A percentile compares a stretch with the other conserved stretches of the same genome.
Evolutionary conservation across 495 filamentous ascomycete genomes (phyloP).

Genomic region (Penicillium cinerascens): DNA sequence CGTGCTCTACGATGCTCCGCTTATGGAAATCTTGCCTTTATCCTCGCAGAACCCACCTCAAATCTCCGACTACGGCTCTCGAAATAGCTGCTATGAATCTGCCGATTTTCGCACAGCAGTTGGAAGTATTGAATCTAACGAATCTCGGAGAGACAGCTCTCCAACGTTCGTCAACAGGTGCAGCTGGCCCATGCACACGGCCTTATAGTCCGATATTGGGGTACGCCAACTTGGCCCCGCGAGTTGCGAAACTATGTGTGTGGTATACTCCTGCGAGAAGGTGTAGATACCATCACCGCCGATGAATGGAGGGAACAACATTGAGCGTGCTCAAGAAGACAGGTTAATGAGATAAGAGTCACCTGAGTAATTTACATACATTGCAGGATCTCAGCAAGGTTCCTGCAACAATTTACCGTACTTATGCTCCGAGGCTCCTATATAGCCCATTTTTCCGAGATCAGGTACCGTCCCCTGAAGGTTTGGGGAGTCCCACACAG

Average conservation of each 20-base stretch:
- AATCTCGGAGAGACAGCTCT: slow-evolving; percentile 44
- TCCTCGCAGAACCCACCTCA: not conserved
- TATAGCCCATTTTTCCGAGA: too few species aligned
- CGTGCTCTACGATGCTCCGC: slow-evolving; percentile 10
- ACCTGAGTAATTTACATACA: too few species aligned
- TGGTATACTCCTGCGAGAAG: slow-evolving; percentile 59
- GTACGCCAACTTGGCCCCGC: slow-evolving; percentile 63
- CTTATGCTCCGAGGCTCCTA: too few species aligned
- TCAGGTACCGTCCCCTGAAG: too few species aligned
- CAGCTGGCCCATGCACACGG: slow-evolving; percentile 57
- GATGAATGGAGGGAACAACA: too few species aligned
- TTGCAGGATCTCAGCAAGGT: too few species aligned
- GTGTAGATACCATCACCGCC: slow-evolving; percentile 24
- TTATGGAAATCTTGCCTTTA: not conserved
- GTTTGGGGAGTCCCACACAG: too few species aligned
- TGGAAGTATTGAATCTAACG: slow-evolving; percentile 23
- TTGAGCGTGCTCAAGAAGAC: too few species aligned
- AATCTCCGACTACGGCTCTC: slow-evolving; percentile 23
- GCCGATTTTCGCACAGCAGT: slow-evolving; percentile 35
- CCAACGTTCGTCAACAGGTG: slow-evolving; percentile 54
- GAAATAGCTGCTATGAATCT: slow-evolving; percentile 49
- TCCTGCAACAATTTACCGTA: too few species aligned
- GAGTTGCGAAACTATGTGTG: slow-evolving; percentile 62
- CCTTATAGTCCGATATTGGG: slow-evolving; percentile 67
- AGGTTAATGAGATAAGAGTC: too few species aligned